Percentiles rank a stretch among this genome's conserved stretches.
Evolutionary conservation across 2,329 filamentous ascomycete species (phyloP).

Genomic region (Fusarium sp.): DNA sequence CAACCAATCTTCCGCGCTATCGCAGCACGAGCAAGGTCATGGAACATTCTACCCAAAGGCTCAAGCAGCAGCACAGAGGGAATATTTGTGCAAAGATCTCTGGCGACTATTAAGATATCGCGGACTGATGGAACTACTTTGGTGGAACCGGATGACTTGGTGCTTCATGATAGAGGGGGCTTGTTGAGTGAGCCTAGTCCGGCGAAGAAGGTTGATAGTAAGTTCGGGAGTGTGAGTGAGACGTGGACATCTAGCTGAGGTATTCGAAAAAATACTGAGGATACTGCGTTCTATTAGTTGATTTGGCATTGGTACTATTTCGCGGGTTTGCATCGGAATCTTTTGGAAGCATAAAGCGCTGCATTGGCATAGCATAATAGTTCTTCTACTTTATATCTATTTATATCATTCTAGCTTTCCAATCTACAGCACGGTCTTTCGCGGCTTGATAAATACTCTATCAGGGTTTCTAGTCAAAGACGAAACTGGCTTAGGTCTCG

Average conservation of each 20-base stretch:
- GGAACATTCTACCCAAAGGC: background rate
- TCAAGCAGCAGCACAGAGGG: background rate
- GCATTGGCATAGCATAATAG: background rate
- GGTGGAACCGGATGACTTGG: background rate
- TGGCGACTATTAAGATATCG: background rate
- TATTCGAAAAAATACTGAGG: background rate
- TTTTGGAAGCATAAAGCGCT: background rate
- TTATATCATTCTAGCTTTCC: background rate
- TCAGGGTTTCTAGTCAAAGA: constrained; percentile 6
- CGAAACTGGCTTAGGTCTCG: background rate
- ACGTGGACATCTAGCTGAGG: background rate
- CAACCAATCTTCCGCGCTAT: background rate
- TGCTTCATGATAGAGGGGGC: background rate
- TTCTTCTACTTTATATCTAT: rapidly evolving
- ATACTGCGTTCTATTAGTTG: rapidly evolving
- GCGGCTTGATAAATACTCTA: background rate
- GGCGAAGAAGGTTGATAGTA: background rate
- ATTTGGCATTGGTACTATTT: rapidly evolving
- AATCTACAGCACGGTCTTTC: background rate
- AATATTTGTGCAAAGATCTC: background rate
- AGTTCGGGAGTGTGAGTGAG: rapidly evolving
- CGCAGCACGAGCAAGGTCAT: background rate
- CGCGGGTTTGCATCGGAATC: rapidly evolving
- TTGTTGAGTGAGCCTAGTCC: background rate
- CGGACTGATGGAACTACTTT: background rate